Conservation (phyloP, 306 rosid species). For the Rosa lucieae region DNA sequence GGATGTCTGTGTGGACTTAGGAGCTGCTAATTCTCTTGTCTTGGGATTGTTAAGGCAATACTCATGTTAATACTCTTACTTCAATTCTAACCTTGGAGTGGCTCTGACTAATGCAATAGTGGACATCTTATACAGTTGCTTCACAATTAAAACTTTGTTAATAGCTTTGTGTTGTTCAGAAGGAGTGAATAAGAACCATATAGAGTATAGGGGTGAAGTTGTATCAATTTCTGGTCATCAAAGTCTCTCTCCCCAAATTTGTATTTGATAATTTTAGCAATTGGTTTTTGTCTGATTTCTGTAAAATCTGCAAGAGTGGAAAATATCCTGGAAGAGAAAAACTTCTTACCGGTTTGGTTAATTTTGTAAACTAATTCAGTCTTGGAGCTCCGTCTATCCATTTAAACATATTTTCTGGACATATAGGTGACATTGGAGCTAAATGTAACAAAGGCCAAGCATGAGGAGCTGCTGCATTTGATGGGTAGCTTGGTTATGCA, state of each 20-base stretch:
- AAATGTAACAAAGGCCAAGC: constrained; percentile 55
- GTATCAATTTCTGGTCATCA: neutral
- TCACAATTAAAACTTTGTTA: neutral
- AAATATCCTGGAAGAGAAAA: neutral
- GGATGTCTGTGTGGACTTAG: neutral
- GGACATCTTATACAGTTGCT: neutral
- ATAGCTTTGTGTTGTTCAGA: neutral
- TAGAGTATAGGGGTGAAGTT: neutral
- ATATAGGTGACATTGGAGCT: constrained; percentile 73
- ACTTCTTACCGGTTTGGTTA: neutral
- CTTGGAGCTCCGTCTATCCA: constrained; percentile 1
- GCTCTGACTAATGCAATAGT: neutral
- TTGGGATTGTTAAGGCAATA: neutral
- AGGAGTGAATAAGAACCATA: neutral
- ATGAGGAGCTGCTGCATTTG: constrained; percentile 52
- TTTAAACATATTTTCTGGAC: constrained; percentile 17
- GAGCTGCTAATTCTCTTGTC: neutral
- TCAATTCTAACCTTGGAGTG: constrained; percentile 4
- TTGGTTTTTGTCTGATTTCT: neutral
- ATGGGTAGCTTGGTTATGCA: constrained; percentile 41
- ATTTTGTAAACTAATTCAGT: neutral
- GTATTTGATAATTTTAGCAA: neutral
- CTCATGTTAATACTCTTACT: neutral
- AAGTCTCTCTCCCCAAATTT: neutral
- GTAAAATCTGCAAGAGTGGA: neutral